Evolutionary conservation across 495 filamentous ascomycete species (phyloP).

Genomic region (Tetracladium marchalianum): DNA sequence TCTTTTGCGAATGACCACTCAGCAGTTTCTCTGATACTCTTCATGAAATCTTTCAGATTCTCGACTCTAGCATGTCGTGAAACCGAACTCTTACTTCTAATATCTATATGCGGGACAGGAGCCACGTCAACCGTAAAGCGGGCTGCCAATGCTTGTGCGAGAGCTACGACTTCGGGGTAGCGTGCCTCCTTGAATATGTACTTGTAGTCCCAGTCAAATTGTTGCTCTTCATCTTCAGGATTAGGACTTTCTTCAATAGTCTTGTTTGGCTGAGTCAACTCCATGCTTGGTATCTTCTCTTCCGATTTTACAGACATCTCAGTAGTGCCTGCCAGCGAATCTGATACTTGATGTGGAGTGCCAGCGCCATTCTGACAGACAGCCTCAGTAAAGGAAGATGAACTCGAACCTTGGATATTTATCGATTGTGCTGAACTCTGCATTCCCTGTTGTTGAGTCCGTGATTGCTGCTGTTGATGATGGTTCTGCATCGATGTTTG

Average conservation of each 20-base stretch:
- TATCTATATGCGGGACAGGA: conserved; percentile 10
- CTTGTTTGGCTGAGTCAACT: not conserved
- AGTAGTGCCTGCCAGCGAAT: not conserved
- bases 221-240: conserved; percentile 22
- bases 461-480: conserved; percentile 1
- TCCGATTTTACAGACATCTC: not conserved
- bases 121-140: conserved; percentile 27
- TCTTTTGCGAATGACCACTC: conserved; percentile 32
- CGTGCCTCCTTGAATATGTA: conserved; percentile 27
- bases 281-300: not conserved
- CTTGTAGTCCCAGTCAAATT: conserved; percentile 30
- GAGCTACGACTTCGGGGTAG: conserved; percentile 13
- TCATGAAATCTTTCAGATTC: conserved; percentile 32
- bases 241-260: not conserved
- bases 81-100: conserved; percentile 13
- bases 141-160: conserved; percentile 27
- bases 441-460: not conserved
- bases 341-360: not conserved
- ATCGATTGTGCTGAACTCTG: not conserved
- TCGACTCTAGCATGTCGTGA: conserved; percentile 38
- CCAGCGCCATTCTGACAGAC: not conserved
- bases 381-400: not conserved
- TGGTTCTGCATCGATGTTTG: conserved; percentile 6
- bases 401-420: not conserved
- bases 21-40: conserved; percentile 29